These are phyloP conservation scores for Beauveria scarabaeidicola DNA, from an alignment of 2,329 filamentous ascomycete genomes.

Conservation along the genomic window DNA sequence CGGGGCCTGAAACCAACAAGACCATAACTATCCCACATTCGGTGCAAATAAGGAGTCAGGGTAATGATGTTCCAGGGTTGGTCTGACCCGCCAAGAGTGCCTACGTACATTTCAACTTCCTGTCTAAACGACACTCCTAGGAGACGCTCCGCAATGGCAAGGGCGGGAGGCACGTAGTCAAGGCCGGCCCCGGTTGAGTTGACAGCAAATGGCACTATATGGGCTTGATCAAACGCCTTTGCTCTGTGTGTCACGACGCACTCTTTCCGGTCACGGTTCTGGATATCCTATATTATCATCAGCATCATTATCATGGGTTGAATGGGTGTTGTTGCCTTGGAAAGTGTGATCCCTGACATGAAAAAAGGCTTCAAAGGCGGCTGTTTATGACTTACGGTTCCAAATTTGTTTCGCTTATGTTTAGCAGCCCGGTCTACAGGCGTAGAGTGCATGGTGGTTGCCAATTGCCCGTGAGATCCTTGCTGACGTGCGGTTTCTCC, in stretches of 20 bases:
- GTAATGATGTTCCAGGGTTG: not conserved
- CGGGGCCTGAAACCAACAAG: not conserved
- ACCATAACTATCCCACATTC: not conserved
- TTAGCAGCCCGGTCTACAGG: too few species aligned
- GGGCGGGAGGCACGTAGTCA: not conserved
- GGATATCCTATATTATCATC: not conserved
- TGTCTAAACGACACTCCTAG: not conserved
- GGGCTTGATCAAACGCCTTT: not conserved
- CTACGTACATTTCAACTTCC: rapidly evolving
- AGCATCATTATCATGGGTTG: not conserved
- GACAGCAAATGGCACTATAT: not conserved
- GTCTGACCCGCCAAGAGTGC: not conserved
- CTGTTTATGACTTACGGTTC: not conserved
- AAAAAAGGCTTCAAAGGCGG: not conserved
- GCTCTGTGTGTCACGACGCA: not conserved
- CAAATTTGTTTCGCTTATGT: not conserved
- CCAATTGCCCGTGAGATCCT: too few species aligned
- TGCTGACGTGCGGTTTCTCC: too few species aligned
- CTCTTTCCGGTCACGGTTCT: not conserved
- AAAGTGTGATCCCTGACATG: not conserved
- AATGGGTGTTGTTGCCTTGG: not conserved
- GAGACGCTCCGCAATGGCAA: not conserved
- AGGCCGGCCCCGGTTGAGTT: not conserved
- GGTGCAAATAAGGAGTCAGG: not conserved
- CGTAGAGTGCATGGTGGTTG: too few species aligned